Evolutionary conservation across 164 flowering plant genomes (phyloP).

Genomic region (Sextonia rubra): DNA sequence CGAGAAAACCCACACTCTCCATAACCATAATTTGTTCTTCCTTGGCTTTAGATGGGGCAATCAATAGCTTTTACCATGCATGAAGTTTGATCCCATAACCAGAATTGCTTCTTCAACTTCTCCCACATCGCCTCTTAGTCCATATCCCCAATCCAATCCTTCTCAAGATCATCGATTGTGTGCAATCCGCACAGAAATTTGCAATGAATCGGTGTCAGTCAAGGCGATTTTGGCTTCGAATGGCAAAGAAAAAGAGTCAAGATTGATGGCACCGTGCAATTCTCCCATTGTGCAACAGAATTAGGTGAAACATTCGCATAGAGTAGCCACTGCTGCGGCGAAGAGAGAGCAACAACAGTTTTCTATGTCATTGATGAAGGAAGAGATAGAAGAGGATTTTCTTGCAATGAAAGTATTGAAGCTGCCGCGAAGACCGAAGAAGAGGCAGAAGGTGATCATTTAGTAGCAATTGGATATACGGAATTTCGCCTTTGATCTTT

Average conservation of each 20-base stretch:
- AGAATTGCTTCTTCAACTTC: no score
- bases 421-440: slow-evolving; percentile 66
- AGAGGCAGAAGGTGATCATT: no score
- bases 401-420: slow-evolving; percentile 39
- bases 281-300: slow-evolving; percentile 80
- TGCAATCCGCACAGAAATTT: no score
- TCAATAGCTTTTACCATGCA: slow-evolving; percentile 46
- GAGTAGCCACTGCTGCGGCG: slow-evolving; percentile 24
- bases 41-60: slow-evolving; percentile 64
- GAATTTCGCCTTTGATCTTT: background rate
- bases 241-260: no score
- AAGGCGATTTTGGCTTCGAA: no score
- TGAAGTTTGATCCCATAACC: slow-evolving; percentile 27
- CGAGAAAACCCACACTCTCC: no score
- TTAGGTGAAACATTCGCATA: slow-evolving; percentile 40
- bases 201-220: no score
- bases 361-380: slow-evolving; percentile 38
- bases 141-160: no score
- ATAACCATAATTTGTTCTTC: slow-evolving; percentile 61
- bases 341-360: slow-evolving; percentile 40
- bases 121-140: no score
- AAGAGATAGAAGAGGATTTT: slow-evolving; percentile 79
- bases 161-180: no score
- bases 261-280: no score
- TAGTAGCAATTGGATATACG: slow-evolving; percentile 70